Percentiles rank a stretch among this genome's conserved stretches.
These are phyloP conservation scores for Alternaria triticina DNA, from an alignment of 2,329 filamentous ascomycete genomes.

Conservation along the genomic window DNA sequence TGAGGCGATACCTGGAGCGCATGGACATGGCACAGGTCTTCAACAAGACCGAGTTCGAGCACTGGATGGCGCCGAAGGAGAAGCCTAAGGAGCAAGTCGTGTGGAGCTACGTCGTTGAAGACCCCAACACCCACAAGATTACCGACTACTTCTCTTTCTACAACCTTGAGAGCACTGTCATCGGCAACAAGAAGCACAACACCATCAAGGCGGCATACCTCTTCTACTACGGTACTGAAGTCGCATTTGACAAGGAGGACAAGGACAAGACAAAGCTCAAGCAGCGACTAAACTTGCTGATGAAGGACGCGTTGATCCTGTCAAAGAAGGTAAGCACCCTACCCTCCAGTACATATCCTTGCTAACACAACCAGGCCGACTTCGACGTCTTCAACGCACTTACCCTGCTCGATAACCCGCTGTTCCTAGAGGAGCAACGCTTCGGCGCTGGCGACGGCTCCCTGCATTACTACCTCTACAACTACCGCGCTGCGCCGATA, in stretches of 20 bases:
- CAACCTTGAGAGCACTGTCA: slow-evolving; percentile 89
- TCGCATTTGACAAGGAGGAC: slow-evolving; percentile 65
- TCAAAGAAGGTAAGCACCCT: slow-evolving; percentile 70
- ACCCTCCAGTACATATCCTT: not conserved
- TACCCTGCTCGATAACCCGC: slow-evolving; percentile 88
- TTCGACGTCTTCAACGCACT: slow-evolving; percentile 98
- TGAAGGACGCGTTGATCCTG: slow-evolving; percentile 85
- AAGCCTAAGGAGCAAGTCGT: slow-evolving; percentile 72
- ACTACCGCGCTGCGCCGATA: slow-evolving; percentile 89
- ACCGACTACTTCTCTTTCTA: slow-evolving; percentile 99
- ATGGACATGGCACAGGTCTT: slow-evolving; percentile 88
- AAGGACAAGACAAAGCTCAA: slow-evolving; percentile 68
- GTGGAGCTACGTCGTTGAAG: slow-evolving; percentile 89
- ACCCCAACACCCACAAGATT: slow-evolving; percentile 74
- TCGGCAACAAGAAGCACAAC: slow-evolving; percentile 78
- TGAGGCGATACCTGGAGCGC: slow-evolving; percentile 77
- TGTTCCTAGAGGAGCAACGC: slow-evolving; percentile 93
- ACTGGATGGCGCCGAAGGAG: slow-evolving; percentile 81
- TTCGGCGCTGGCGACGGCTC: slow-evolving; percentile 95
- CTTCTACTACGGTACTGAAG: slow-evolving; percentile 93
- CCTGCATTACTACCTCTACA: slow-evolving; percentile 97
- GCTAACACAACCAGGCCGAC: slow-evolving; percentile 57
- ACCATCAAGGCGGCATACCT: slow-evolving; percentile 90
- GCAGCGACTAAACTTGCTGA: slow-evolving; percentile 77
- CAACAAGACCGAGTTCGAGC: slow-evolving; percentile 77